These are phyloP conservation scores for Oxalis stricta DNA, from an alignment of 441 rosid genomes.

Conservation along the genomic window DNA sequence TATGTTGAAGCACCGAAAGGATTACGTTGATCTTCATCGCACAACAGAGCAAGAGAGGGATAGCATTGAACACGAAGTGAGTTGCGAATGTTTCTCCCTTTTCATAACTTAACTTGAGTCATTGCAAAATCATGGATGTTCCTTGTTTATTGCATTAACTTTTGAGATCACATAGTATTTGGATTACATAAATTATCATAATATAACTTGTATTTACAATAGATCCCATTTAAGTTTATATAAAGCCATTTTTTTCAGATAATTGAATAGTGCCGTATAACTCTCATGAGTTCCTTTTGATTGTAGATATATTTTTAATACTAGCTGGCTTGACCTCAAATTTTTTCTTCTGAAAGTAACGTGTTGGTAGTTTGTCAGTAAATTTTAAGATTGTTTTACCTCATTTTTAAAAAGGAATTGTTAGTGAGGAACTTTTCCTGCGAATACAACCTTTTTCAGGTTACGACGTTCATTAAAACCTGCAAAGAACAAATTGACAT, in stretches of 20 bases:
- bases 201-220: too few relatives aligned
- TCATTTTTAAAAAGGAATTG: not conserved
- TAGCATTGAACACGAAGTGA: constrained; percentile 90
- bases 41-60: constrained; percentile 90
- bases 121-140: too few relatives aligned
- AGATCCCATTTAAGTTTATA: too few relatives aligned
- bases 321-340: not conserved
- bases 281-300: not conserved
- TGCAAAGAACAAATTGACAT: constrained; percentile 88
- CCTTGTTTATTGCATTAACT: too few relatives aligned
- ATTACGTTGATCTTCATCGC: constrained; percentile 71
- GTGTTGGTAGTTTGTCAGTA: not conserved
- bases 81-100: constrained; percentile 9
- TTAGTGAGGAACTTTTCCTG: not conserved
- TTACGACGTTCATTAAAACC: constrained; percentile 66
- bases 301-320: too few relatives aligned
- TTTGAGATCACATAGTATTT: too few relatives aligned
- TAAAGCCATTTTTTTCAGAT: not conserved
- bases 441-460: constrained; percentile 25
- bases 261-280: not conserved
- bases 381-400: not conserved
- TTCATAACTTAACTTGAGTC: not conserved
- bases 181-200: too few relatives aligned
- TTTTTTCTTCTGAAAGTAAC: too few relatives aligned
- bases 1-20: constrained; percentile 78